Base-by-base conservation (phyloP, 208 protist genomes). In the Leishmania mexicana region DNA sequence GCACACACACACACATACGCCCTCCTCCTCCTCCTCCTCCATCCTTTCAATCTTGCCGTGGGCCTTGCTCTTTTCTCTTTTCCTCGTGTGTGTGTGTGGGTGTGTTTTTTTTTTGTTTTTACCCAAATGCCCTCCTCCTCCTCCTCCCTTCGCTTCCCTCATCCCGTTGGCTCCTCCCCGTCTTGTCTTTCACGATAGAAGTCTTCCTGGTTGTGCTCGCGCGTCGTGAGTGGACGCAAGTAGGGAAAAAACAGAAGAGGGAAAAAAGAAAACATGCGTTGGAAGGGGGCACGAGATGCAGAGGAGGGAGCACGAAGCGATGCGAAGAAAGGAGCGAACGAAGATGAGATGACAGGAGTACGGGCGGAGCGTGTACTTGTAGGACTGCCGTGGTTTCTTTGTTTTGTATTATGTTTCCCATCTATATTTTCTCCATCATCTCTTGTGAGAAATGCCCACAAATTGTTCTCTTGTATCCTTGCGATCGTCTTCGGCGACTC, bases 331-430 rank as follows among this genome's bases (percentile, higher is more conserved):
- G 51, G 19, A 40, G 15, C 10, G 31, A 54, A 42, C 11, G 3
- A 77, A 54, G n/a, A 60, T 42, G 21, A 40, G 21, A 40, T 4
- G 35, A 62, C 72, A 38, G 17, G 28, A 28, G 6, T 35, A 74
- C 8, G 28, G 45, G 68, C 21, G 45, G 28, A 35, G 68, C 38
- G 40, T 74, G 42, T 74, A 51, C 28, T 53, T 53, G 45, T 54
- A 74, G 19, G 40, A 54, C 7, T 74, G 68, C 45, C 68, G 13
- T 53, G 53, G 35, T 73, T 73, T 73, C 38, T 73, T 73, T 17
- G 19, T 31, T 49, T 74, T 31, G 19, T 51, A 15, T 51, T 53
- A 45, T 53, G 21, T 74, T 35, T 38, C 28, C 24, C 21, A n/a
- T 35, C 10, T 53, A 45, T 53, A n/a, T 74, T 53, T 51, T 74